A percentile compares a stretch with the other conserved stretches of the same genome.
These are phyloP conservation scores for Pythium monospermum DNA, from an alignment of 352 stramenopile species.

Conservation along the genomic window DNA sequence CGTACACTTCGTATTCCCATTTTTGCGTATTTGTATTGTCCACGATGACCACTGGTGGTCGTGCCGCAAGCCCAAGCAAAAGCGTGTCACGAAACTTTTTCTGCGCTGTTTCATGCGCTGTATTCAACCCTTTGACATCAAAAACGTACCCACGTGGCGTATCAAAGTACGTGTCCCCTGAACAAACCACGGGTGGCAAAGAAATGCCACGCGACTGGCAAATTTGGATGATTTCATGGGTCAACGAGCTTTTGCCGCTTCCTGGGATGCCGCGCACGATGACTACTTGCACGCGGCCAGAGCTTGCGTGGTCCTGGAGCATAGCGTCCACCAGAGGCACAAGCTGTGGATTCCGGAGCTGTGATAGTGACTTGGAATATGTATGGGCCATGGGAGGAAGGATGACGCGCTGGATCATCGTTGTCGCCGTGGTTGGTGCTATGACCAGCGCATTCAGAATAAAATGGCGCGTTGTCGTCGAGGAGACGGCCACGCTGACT, in stretches of 20 bases:
- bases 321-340: conserved; percentile 32
- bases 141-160: conserved; percentile 58
- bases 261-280: conserved; percentile 68
- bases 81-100: conserved; percentile 34
- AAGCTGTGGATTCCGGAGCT: conserved; percentile 30
- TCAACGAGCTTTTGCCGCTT: conserved; percentile 64
- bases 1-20: conserved; percentile 67
- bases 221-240: conserved; percentile 34
- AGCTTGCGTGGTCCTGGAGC: conserved; percentile 20
- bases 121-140: conserved; percentile 40
- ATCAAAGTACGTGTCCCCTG: conserved; percentile 64
- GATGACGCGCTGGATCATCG: conserved; percentile 19
- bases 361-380: not conserved
- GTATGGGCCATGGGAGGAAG: not conserved
- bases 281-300: conserved; percentile 32
- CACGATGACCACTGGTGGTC: conserved; percentile 52
- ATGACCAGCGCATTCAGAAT: not conserved
- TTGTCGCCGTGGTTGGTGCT: not conserved
- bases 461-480: conserved; percentile 6
- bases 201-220: conserved; percentile 23
- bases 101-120: conserved; percentile 48
- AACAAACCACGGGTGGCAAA: conserved; percentile 42
- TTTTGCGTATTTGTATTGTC: conserved; percentile 70
- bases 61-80: conserved; percentile 1
- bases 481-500: conserved; percentile 2